Conservation (phyloP, 345 rosid genomes). For the Ceriops zippeliana region DNA sequence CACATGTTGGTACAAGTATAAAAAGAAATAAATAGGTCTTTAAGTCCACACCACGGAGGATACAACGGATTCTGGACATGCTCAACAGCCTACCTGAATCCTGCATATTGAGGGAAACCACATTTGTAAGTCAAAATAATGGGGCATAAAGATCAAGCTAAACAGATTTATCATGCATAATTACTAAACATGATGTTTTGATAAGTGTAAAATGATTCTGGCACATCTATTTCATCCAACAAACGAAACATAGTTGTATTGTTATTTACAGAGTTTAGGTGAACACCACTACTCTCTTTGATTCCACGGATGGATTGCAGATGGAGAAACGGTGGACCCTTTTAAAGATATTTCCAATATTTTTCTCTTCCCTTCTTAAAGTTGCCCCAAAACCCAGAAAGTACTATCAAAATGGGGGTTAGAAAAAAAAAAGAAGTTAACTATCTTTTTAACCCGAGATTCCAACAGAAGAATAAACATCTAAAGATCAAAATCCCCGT, state of each 20-base stretch:
- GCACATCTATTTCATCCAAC: not conserved
- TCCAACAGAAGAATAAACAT: not conserved
- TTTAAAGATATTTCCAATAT: not conserved
- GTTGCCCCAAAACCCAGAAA: slow-evolving; percentile 1
- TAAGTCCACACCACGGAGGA: slow-evolving; percentile 84
- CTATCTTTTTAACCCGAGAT: not conserved
- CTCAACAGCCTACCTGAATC: slow-evolving; percentile 71
- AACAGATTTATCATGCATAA: not conserved
- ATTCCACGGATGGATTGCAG: not conserved
- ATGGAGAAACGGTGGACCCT: not conserved
- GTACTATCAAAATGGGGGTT: not conserved
- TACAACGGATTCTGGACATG: slow-evolving; percentile 84
- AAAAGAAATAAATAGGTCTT: slow-evolving; percentile 61
- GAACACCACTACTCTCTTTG: not conserved
- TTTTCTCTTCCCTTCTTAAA: not conserved
- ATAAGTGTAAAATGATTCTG: not conserved
- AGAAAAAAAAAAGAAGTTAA: not conserved
- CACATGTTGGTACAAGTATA: slow-evolving; percentile 62
- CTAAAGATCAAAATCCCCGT: not conserved
- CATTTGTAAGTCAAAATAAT: slow-evolving; percentile 2
- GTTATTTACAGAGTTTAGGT: not conserved
- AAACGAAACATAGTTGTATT: not conserved
- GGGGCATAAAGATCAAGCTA: not conserved
- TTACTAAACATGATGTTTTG: not conserved
- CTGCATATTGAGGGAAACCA: slow-evolving; percentile 37